Conservation (phyloP, 257 asterid species). For the Capsicum pubescens region DNA sequence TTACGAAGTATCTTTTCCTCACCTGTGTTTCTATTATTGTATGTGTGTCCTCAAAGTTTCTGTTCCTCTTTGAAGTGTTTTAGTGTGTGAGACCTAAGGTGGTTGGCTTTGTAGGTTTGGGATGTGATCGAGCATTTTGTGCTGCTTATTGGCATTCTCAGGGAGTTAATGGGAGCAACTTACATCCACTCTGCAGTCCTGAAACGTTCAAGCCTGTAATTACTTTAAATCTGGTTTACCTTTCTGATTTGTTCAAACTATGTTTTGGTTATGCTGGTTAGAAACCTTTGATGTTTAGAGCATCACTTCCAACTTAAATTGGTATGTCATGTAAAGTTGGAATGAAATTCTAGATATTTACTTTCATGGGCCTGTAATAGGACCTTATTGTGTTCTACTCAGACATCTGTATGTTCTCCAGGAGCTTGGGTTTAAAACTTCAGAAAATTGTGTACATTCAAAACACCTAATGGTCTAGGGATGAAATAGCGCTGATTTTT, state of each 20-base stretch:
- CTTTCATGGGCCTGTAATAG: not conserved
- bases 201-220: constrained; percentile 87
- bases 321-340: not conserved
- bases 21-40: not conserved
- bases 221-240: constrained; percentile 24
- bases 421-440: not conserved
- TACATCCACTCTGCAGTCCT: constrained; percentile 63
- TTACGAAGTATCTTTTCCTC: constrained; percentile 17
- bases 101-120: constrained; percentile 63
- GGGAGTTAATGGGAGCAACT: constrained; percentile 55
- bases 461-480: not conserved
- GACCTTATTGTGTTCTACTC: constrained; percentile 7
- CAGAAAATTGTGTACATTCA: not conserved
- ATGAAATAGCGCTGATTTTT: constrained; percentile 17
- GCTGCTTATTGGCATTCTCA: constrained; percentile 93
- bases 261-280: constrained; percentile 16
- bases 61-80: constrained; percentile 21
- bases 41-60: not conserved
- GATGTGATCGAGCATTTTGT: constrained; percentile 98
- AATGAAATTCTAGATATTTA: constrained; percentile 10
- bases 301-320: constrained; percentile 21
- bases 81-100: constrained; percentile 16
- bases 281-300: constrained; percentile 14
- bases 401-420: not conserved
- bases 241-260: not conserved